A percentile compares a stretch with the other conserved stretches of the same genome.
phyloP scores from a whole-genome alignment of 2,329 filamentous ascomycete genomes.

The Trichoderma pleuroti region DNA sequence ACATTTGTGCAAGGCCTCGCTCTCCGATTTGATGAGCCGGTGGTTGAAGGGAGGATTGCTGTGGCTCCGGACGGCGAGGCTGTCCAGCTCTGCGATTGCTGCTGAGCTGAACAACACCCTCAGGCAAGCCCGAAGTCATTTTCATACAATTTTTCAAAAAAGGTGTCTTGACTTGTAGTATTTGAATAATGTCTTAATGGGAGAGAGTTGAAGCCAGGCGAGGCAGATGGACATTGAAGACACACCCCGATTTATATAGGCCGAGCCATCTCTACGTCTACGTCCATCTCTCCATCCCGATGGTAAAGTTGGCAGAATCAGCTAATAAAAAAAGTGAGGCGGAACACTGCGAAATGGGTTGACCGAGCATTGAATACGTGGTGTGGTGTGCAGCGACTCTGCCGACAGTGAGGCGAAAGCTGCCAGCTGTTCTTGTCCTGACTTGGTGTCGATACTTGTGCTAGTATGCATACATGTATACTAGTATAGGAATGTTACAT shows the following conservation, averaged over 20 bases:
- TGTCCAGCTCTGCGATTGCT: not conserved
- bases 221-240: not conserved
- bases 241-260: not conserved
- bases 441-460: not conserved
- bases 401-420: not conserved
- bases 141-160: not conserved
- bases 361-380: not conserved
- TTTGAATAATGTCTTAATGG: not conserved
- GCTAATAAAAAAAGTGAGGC: not conserved
- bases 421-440: not conserved
- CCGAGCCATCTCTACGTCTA: not conserved
- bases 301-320: not conserved
- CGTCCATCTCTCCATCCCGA: not conserved
- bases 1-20: not conserved
- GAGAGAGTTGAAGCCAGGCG: not conserved
- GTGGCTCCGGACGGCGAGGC: not conserved
- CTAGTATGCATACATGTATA: not conserved
- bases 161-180: not conserved
- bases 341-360: not conserved
- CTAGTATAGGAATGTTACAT: not conserved
- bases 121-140: not conserved
- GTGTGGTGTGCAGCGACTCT: not conserved
- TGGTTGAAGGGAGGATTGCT: not conserved
- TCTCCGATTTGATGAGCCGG: not conserved
- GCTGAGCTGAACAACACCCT: not conserved